Conservation (phyloP, 2,329 filamentous ascomycete genomes). For the Westerdykella sp. region DNA sequence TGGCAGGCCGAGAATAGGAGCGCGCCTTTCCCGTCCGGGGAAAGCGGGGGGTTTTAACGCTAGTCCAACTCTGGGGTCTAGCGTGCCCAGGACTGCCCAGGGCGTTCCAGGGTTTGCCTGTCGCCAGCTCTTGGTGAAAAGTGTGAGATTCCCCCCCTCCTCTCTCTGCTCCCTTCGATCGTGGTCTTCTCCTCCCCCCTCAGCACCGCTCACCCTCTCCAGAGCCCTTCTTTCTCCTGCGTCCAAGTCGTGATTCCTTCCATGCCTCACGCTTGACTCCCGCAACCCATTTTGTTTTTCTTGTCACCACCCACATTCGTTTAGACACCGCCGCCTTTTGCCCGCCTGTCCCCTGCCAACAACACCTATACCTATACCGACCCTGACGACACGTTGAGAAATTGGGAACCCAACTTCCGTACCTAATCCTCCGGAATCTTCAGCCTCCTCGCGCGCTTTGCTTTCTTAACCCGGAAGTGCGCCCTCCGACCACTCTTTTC, state of each 20-base stretch:
- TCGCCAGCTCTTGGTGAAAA: neutral
- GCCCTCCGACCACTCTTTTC: slow-evolving; percentile 19
- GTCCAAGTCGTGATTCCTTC: slow-evolving; percentile 1
- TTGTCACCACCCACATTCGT: neutral
- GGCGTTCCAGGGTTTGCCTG: neutral
- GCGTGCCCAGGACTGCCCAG: neutral
- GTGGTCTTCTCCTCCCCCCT: neutral
- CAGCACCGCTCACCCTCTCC: no score
- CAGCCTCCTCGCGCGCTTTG: no score
- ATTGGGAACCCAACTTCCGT: no score
- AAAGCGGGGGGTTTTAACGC: no score
- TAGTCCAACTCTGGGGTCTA: no score
- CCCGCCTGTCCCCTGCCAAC: neutral
- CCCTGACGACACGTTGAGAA: no score
- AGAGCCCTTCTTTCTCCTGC: neutral
- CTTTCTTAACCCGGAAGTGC: neutral
- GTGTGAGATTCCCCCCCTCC: neutral
- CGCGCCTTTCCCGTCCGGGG: no score
- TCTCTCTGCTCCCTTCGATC: neutral
- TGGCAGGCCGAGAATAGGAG: no score
- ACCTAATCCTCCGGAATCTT: no score
- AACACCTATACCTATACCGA: no score
- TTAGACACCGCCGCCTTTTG: neutral
- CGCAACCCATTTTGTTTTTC: neutral
- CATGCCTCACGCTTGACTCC: slow-evolving; percentile 9